Percentiles rank a stretch among this genome's conserved stretches.
phyloP scores from a whole-genome alignment of 257 asterid species.

The Cinchona pubescens region DNA sequence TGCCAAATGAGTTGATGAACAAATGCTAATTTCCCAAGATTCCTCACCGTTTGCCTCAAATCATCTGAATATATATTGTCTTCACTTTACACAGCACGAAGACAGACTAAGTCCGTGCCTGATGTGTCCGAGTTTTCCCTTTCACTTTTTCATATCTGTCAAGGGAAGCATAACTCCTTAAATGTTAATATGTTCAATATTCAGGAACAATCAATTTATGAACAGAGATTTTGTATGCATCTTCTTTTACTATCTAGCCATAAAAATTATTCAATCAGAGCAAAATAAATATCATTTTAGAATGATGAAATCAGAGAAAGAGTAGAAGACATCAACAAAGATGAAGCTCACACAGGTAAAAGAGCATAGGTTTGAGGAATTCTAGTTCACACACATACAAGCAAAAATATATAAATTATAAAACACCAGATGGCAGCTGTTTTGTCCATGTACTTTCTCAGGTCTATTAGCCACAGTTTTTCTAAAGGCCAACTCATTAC shows the following conservation, averaged over 20 bases:
- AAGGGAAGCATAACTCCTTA: conserved; percentile 5
- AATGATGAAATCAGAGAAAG: background rate
- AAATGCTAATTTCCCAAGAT: background rate
- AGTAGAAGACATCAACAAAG: conserved; percentile 1
- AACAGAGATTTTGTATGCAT: background rate
- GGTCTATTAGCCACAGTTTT: background rate
- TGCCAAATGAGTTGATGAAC: background rate
- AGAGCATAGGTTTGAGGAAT: background rate
- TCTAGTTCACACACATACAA: background rate
- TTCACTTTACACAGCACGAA: conserved; percentile 1
- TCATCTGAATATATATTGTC: background rate
- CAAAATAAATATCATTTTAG: background rate
- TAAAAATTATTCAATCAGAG: conserved; percentile 1
- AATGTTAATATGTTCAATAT: background rate
- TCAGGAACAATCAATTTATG: background rate
- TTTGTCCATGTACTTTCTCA: background rate
- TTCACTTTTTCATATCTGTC: conserved; percentile 19
- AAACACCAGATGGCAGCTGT: background rate
- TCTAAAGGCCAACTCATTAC: background rate
- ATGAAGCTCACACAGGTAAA: background rate
- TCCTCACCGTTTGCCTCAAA: conserved; percentile 1
- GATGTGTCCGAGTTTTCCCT: background rate
- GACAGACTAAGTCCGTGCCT: background rate
- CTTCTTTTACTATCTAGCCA: background rate
- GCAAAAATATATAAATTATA: background rate